phyloP scores from a whole-genome alignment of 306 rosid genomes.

The Acacia confusa region DNA sequence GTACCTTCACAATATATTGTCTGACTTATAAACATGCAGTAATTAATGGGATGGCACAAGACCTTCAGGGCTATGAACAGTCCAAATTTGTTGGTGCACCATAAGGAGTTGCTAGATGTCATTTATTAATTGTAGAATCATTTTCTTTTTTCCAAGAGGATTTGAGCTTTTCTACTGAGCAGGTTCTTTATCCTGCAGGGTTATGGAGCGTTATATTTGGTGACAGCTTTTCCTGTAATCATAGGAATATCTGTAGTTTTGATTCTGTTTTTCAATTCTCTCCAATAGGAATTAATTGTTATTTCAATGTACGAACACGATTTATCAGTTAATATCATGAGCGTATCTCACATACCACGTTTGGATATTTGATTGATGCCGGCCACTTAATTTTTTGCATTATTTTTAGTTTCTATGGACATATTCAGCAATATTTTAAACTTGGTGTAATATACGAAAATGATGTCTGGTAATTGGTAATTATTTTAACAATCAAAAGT shows the following conservation, averaged over 20 bases:
- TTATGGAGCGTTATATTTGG: conserved; percentile 89
- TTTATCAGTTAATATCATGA: not conserved
- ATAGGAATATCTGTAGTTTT: conserved; percentile 89
- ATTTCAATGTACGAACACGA: conserved; percentile 21
- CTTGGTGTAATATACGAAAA: too few species aligned
- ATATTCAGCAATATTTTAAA: not conserved
- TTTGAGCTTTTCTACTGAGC: conserved; percentile 36
- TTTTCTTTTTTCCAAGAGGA: not conserved
- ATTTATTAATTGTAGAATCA: not conserved
- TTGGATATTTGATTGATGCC: conserved; percentile 41
- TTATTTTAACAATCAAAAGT: not conserved
- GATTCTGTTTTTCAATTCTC: conserved; percentile 88
- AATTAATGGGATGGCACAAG: not conserved
- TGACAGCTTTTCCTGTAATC: conserved; percentile 86
- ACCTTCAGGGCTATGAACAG: conserved; percentile 7
- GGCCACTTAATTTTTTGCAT: conserved; percentile 35
- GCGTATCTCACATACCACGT: conserved; percentile 24
- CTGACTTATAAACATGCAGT: not conserved
- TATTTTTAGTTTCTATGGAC: not conserved
- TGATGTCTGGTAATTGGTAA: too few species aligned
- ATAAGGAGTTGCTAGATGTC: not conserved
- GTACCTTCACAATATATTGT: not conserved
- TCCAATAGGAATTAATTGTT: conserved; percentile 54
- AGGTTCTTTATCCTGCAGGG: conserved; percentile 69
- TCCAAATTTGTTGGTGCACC: conserved; percentile 20